Evolutionary conservation across 1,284 basidiomycete species (phyloP).

Genomic region (Heterobasidion irregulare): DNA sequence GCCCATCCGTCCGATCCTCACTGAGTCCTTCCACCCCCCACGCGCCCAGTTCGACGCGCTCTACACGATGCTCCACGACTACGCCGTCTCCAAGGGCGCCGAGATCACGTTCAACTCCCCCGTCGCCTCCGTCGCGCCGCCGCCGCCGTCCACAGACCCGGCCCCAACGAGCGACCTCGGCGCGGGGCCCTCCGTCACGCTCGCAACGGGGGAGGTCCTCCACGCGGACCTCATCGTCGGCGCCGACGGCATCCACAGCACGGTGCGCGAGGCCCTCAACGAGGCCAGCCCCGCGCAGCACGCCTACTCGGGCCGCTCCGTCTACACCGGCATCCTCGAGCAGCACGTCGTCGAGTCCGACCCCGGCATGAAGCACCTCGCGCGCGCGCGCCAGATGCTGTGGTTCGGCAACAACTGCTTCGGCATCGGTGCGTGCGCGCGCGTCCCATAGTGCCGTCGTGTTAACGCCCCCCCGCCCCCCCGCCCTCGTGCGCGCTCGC

Average conservation of each 20-base stretch:
- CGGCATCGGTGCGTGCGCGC: conserved; percentile 21
- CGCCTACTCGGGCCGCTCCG: conserved; percentile 40
- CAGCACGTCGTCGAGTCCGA: conserved; percentile 35
- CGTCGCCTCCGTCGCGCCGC: neutral
- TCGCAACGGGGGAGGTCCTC: conserved; percentile 27
- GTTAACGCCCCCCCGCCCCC: too few species aligned
- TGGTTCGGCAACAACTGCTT: conserved; percentile 35
- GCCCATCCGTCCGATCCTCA: too few species aligned
- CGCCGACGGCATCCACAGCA: conserved; percentile 41
- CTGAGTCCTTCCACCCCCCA: too few species aligned
- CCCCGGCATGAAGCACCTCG: conserved; percentile 34
- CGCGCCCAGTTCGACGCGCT: neutral
- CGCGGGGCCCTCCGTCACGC: conserved; percentile 16
- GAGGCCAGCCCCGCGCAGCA: conserved; percentile 18
- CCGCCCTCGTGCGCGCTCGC: too few species aligned
- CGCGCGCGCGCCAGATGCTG: conserved; percentile 31
- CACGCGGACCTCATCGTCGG: conserved; percentile 32
- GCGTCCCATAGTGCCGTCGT: too few species aligned
- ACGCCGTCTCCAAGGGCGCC: neutral
- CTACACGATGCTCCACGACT: neutral
- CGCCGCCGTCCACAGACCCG: neutral
- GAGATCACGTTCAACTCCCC: neutral
- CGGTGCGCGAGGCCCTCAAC: conserved; percentile 37
- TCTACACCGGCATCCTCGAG: conserved; percentile 40
- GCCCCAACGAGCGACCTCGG: too few species aligned